These are phyloP conservation scores for Phytophthora cactorum DNA, from an alignment of 352 stramenopile species.

Conservation along the genomic window DNA sequence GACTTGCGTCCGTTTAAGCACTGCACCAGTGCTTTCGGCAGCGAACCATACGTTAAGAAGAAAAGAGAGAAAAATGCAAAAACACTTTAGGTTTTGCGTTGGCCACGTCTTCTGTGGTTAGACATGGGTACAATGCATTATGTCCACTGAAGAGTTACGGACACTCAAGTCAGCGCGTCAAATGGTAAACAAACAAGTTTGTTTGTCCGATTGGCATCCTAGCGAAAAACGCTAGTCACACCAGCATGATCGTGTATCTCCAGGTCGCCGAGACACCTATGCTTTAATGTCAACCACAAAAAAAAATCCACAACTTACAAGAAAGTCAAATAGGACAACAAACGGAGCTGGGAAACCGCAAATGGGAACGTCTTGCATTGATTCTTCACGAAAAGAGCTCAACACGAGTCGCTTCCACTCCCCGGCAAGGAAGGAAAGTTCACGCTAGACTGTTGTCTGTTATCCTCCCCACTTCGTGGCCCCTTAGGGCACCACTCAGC, in stretches of 20 bases:
- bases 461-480: constrained; percentile 3
- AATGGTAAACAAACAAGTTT: not conserved
- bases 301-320: too few species aligned
- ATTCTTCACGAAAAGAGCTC: constrained; percentile 36
- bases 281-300: too few species aligned
- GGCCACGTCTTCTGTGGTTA: too few species aligned
- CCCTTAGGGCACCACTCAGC: constrained; percentile 25
- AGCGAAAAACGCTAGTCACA: too few species aligned
- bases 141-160: too few species aligned
- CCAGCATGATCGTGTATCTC: too few species aligned
- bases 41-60: constrained; percentile 41
- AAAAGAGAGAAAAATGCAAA: constrained; percentile 35
- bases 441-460: constrained; percentile 16
- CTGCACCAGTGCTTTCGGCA: constrained; percentile 30
- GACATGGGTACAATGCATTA: too few species aligned
- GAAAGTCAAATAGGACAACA: not conserved
- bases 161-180: too few species aligned
- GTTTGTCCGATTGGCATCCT: not conserved
- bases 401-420: constrained; percentile 36
- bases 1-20: constrained; percentile 5
- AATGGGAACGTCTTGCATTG: constrained; percentile 47
- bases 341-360: constrained; percentile 36
- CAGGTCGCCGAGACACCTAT: too few species aligned
- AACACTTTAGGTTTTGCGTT: constrained; percentile 13
- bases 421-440: constrained; percentile 32